phyloP scores from a whole-genome alignment of 2,329 filamentous ascomycete species.

The Trichophaea hybrida region DNA sequence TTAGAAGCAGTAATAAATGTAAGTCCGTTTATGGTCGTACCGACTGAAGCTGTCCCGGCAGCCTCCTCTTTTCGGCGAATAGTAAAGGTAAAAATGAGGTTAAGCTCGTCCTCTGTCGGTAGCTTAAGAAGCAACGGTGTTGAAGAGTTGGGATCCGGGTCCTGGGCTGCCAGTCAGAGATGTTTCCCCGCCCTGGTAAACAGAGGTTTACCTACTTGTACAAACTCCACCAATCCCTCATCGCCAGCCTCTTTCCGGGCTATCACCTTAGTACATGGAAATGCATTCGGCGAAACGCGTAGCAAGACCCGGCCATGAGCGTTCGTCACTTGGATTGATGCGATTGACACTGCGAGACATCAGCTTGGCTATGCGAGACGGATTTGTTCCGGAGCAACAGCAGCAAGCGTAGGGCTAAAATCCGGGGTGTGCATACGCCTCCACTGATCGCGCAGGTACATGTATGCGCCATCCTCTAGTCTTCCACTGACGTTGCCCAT shows the following conservation, averaged over 20 bases:
- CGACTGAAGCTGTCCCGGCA: slow-evolving; percentile 35
- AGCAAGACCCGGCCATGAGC: slow-evolving; percentile 62
- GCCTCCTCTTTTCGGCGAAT: slow-evolving; percentile 39
- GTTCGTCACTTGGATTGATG: slow-evolving; percentile 68
- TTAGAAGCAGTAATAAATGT: slow-evolving; percentile 87
- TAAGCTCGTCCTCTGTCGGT: slow-evolving; percentile 78
- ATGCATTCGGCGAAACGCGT: slow-evolving; percentile 69
- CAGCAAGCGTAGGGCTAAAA: background rate
- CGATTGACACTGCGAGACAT: slow-evolving; percentile 57
- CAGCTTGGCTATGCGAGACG: background rate
- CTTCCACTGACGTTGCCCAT: slow-evolving; percentile 93
- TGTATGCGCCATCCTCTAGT: slow-evolving; percentile 62
- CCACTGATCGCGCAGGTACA: slow-evolving; percentile 83
- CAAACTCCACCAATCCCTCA: slow-evolving; percentile 65
- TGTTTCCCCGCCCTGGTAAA: background rate
- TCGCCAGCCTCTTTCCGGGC: slow-evolving; percentile 62
- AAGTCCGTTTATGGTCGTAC: slow-evolving; percentile 59
- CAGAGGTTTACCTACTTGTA: slow-evolving; percentile 54
- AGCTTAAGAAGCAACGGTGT: slow-evolving; percentile 75
- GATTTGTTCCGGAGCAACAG: background rate
- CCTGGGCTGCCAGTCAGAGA: slow-evolving; percentile 39
- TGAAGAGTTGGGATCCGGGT: slow-evolving; percentile 49
- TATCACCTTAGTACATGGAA: slow-evolving; percentile 64
- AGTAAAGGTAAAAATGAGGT: slow-evolving; percentile 84
- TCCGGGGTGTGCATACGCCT: slow-evolving; percentile 50